Evolutionary conservation across 495 filamentous ascomycete genomes (phyloP).

Genomic region (Xylaria palmicola): DNA sequence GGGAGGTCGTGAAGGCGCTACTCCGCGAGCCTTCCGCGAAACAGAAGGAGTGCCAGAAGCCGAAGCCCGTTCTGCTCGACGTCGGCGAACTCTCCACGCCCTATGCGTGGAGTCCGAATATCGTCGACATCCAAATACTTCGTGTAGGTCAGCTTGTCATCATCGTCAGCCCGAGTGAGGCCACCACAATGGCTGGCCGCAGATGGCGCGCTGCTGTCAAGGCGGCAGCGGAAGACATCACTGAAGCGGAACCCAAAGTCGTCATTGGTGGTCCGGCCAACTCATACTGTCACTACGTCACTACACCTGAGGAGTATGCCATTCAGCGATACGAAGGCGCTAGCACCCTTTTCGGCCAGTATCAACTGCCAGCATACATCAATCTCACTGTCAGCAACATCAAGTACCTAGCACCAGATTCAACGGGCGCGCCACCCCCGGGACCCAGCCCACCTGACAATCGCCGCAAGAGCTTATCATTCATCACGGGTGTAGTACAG

Average conservation of each 20-base stretch:
- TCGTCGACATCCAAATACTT: conserved; percentile 87
- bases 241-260: conserved; percentile 43
- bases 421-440: conserved; percentile 45
- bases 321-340: conserved; percentile 95
- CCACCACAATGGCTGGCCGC: conserved; percentile 90
- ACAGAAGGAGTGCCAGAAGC: conserved; percentile 74
- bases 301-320: conserved; percentile 86
- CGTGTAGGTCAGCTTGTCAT: conserved; percentile 88
- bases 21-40: conserved; percentile 68
- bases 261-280: conserved; percentile 90
- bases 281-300: conserved; percentile 88
- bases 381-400: conserved; percentile 73
- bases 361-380: conserved; percentile 82
- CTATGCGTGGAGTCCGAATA: conserved; percentile 89
- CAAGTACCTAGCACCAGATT: conserved; percentile 60
- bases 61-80: conserved; percentile 87
- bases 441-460: conserved; percentile 80
- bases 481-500: conserved; percentile 78
- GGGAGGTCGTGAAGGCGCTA: conserved; percentile 72
- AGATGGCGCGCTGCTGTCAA: conserved; percentile 81
- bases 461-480: conserved; percentile 66
- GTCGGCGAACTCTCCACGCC: conserved; percentile 75
- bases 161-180: conserved; percentile 82
- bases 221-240: conserved; percentile 40
- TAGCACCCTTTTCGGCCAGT: conserved; percentile 85